Conservation (phyloP, 179 eudicot genomes). For the Beta lomatogona region DNA sequence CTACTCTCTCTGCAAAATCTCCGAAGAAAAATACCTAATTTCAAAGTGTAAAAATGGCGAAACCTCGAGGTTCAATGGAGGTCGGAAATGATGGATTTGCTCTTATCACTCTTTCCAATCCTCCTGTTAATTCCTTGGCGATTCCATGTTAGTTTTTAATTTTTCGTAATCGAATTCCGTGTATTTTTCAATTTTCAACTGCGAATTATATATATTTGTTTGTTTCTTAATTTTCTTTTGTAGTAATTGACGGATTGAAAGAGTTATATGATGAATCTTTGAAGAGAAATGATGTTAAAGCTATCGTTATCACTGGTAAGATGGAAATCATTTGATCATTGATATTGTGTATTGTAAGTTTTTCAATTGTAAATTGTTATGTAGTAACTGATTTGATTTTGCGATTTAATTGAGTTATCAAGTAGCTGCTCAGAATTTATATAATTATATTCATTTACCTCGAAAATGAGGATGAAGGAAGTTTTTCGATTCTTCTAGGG, state of each 20-base stretch:
- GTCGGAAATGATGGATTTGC: slow-evolving; percentile 81
- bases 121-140: slow-evolving; percentile 74
- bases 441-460: too few relatives aligned
- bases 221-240: too few relatives aligned
- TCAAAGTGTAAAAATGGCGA: too few relatives aligned
- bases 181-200: neutral
- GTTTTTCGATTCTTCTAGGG: too few relatives aligned
- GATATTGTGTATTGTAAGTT: neutral
- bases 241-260: slow-evolving; percentile 59
- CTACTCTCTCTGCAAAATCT: too few relatives aligned
- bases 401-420: neutral
- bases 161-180: neutral
- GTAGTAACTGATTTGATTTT: neutral
- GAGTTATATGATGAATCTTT: slow-evolving; percentile 62
- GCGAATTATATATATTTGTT: too few relatives aligned
- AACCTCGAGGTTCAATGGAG: too few relatives aligned
- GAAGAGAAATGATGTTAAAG: slow-evolving; percentile 75
- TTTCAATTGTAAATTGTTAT: neutral
- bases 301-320: slow-evolving; percentile 72
- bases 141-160: slow-evolving; percentile 31
- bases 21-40: too few relatives aligned
- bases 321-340: neutral
- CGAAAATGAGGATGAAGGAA: too few relatives aligned
- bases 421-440: neutral
- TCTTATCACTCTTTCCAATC: slow-evolving; percentile 64